Evolutionary conservation across 2,329 filamentous ascomycete species (phyloP).

Genomic region (Fusarium poae): DNA sequence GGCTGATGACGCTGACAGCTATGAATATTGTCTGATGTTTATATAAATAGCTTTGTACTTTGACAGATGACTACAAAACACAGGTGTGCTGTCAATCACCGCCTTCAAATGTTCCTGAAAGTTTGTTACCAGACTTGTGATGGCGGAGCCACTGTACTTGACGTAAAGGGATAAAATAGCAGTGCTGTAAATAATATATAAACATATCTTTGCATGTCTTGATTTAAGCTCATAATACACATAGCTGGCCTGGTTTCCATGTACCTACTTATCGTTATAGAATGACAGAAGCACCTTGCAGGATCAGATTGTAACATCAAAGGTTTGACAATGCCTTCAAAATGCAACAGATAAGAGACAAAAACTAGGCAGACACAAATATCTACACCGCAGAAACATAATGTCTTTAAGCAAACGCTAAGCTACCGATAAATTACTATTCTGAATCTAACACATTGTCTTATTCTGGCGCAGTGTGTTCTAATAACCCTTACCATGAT

Average conservation of each 20-base stretch:
- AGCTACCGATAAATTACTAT: not conserved
- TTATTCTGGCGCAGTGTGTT: not conserved
- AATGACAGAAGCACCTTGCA: not conserved
- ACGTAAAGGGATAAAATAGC: not conserved
- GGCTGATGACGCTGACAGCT: not conserved
- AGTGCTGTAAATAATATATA: not conserved
- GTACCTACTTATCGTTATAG: accelerated
- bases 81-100: not conserved
- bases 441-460: not conserved
- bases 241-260: not conserved
- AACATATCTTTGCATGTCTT: not conserved
- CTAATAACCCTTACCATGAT: not conserved
- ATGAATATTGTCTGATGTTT: not conserved
- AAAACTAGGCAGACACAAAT: not conserved
- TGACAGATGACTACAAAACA: not conserved
- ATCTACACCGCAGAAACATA: not conserved
- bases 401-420: no score
- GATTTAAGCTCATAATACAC: not conserved
- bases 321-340: not conserved
- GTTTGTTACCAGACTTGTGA: not conserved
- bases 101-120: not conserved
- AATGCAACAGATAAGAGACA: not conserved
- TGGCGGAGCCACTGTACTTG: not conserved
- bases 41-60: not conserved
- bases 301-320: not conserved